Conservation (phyloP, 2,329 filamentous ascomycete species). For the Xenosphaeropsis pyriputrescens region DNA sequence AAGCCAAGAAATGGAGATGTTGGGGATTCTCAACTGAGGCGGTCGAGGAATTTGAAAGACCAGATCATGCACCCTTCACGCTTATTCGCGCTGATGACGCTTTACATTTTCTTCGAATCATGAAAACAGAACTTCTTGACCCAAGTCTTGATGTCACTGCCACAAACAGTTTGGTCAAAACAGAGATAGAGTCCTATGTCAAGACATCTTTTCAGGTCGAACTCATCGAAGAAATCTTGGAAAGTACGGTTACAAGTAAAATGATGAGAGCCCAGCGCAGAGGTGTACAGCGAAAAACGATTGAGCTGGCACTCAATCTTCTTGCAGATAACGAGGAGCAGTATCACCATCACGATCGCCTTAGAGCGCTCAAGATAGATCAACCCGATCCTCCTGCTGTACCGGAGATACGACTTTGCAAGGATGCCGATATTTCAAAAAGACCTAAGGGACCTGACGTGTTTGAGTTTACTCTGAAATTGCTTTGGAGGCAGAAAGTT, state of each 20-base stretch:
- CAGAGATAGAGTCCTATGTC: neutral
- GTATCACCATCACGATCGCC: neutral
- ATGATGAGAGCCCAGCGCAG: neutral
- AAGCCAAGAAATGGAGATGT: too few relatives aligned
- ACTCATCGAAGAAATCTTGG: neutral
- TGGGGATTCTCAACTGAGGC: too few relatives aligned
- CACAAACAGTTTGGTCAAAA: neutral
- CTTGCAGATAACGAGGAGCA: neutral
- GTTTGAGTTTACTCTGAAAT: neutral
- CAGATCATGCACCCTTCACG: neutral
- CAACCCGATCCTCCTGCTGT: neutral
- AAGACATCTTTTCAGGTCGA: neutral
- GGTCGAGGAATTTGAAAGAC: neutral
- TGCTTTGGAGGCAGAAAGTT: neutral
- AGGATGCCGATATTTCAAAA: neutral
- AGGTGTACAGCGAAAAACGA: neutral
- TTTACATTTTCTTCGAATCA: neutral
- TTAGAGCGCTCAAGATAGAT: neutral
- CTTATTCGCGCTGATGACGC: neutral
- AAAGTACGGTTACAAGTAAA: neutral
- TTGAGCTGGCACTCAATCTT: neutral
- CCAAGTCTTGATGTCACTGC: neutral
- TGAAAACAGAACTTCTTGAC: neutral
- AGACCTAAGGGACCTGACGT: neutral
- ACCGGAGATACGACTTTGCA: neutral